Conservation (phyloP, 176 grass and related monocot genomes). For the Paspalum vaginatum region DNA sequence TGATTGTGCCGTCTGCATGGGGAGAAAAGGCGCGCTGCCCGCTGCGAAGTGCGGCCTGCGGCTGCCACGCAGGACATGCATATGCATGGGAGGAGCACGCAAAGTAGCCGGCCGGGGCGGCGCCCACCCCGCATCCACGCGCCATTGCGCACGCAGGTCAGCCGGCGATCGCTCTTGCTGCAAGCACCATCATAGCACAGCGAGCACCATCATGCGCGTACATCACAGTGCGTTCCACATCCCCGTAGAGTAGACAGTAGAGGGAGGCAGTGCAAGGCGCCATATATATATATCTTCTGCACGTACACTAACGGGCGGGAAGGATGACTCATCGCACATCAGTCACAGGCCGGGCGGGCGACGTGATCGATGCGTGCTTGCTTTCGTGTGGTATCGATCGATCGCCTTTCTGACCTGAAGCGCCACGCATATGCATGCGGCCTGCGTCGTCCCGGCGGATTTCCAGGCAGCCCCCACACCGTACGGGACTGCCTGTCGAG, state of each 20-base stretch:
- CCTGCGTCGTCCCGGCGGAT: background rate
- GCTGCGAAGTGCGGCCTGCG: background rate
- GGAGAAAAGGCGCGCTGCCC: background rate
- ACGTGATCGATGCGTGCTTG: background rate
- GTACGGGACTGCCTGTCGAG: background rate
- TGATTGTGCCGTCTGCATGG: slow-evolving; percentile 14
- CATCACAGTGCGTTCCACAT: too few species aligned
- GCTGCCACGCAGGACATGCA: background rate
- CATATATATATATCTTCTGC: too few species aligned
- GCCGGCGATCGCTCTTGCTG: background rate
- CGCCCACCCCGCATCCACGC: background rate
- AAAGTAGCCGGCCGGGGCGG: background rate
- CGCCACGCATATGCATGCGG: background rate
- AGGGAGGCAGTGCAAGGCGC: too few species aligned
- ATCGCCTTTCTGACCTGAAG: background rate
- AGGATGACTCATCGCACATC: too few species aligned
- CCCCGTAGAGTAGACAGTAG: too few species aligned
- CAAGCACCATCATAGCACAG: too few species aligned
- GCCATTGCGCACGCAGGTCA: background rate
- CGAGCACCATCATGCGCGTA: too few species aligned
- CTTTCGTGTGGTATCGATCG: background rate
- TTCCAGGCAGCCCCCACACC: background rate
- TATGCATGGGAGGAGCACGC: background rate
- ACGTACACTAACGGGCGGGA: too few species aligned
- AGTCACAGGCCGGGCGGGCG: background rate